Evolutionary conservation across 2,329 filamentous ascomycete genomes (phyloP).

Genomic region (Harringtonia lauricola): DNA sequence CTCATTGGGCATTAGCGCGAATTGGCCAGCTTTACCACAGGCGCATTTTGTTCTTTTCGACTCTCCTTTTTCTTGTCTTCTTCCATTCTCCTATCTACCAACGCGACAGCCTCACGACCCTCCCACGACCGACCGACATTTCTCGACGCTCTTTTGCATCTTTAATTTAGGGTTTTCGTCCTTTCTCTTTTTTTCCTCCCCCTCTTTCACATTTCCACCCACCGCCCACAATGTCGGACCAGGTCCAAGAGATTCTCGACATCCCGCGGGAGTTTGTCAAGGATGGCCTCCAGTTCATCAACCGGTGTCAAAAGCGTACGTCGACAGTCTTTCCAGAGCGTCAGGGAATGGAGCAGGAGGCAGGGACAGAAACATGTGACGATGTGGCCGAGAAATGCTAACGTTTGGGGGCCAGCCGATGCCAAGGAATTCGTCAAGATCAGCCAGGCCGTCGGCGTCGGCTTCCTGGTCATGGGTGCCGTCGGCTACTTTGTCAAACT

Average conservation of each 20-base stretch:
- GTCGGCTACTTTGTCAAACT: conserved; percentile 63
- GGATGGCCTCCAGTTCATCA: conserved; percentile 51
- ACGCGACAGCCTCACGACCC: background rate
- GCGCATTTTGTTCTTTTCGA: background rate
- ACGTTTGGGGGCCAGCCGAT: conserved; percentile 29
- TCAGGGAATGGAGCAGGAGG: background rate
- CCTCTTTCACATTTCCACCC: background rate
- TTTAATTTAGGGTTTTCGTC: background rate
- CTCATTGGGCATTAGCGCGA: background rate
- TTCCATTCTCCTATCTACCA: background rate
- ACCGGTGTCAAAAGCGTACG: conserved; percentile 51
- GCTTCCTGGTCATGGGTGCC: conserved; percentile 60
- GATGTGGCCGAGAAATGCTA: background rate
- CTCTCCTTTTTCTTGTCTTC: background rate
- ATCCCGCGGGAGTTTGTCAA: conserved; percentile 54
- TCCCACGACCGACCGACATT: background rate
- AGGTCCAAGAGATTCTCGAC: conserved; percentile 60
- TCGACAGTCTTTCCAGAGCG: conserved; percentile 10
- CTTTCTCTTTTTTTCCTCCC: background rate
- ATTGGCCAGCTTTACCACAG: conserved; percentile 1
- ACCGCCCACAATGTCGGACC: conserved; percentile 45
- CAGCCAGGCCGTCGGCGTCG: conserved; percentile 50
- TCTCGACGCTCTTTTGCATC: conserved; percentile 3
- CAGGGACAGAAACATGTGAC: background rate
- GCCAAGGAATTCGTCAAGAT: conserved; percentile 43